A percentile compares a stretch with the other conserved stretches of the same genome.
Conservation (phyloP, 305 asterid genomes). For the Vinca major region DNA sequence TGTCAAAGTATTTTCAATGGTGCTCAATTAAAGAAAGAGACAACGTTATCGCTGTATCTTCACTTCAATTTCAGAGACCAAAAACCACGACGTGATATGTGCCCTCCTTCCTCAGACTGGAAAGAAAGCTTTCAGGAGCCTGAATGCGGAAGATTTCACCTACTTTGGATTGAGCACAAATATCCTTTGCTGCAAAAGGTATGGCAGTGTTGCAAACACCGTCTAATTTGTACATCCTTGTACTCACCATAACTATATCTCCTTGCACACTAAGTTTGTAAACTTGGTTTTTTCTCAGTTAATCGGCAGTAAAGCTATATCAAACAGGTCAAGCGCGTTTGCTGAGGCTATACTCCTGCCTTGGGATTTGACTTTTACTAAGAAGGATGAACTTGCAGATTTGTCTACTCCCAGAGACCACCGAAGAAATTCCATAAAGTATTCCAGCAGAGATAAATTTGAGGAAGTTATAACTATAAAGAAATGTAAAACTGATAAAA, state of each 20-base stretch:
- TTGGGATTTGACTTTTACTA: conserved; percentile 61
- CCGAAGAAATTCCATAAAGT: conserved; percentile 16
- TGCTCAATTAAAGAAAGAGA: conserved; percentile 30
- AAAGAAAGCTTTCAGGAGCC: conserved; percentile 34
- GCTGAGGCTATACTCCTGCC: conserved; percentile 75
- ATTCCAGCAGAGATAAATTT: conserved; percentile 8
- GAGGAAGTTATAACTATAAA: conserved; percentile 23
- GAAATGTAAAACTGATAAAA: conserved; percentile 42
- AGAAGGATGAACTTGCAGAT: conserved; percentile 30
- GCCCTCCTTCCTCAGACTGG: conserved; percentile 30
- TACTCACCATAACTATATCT: conserved; percentile 6
- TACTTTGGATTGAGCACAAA: conserved; percentile 64
- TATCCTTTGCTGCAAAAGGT: conserved; percentile 70
- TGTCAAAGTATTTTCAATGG: conserved; percentile 55
- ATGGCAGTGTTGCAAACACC: conserved; percentile 14
- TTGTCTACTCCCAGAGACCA: conserved; percentile 21
- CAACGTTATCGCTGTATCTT: conserved; percentile 37
- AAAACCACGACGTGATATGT: conserved; percentile 23
- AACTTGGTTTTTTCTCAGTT: conserved; percentile 33
- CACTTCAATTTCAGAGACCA: conserved; percentile 29
- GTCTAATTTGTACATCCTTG: conserved; percentile 11
- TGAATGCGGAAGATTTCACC: conserved; percentile 57
- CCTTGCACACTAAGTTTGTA: conserved; percentile 10
- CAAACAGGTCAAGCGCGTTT: conserved; percentile 43
- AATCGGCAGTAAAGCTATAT: conserved; percentile 35